Evolutionary conservation across 2,329 filamentous ascomycete species (phyloP), one percentile per base, ranked within the genome.

Genomic region (Huntiella decipiens): DNA sequence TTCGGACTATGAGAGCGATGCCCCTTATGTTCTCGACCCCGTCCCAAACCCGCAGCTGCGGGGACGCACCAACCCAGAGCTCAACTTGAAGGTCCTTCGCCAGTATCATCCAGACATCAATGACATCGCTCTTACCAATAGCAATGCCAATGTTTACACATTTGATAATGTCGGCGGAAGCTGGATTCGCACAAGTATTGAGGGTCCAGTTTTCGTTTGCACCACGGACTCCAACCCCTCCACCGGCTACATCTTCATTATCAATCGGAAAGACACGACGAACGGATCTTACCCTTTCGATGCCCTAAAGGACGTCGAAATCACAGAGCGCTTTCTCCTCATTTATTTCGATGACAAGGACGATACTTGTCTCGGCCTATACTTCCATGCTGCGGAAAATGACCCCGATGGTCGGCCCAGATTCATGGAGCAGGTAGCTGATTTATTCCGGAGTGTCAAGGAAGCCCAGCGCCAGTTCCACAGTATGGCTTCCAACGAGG

Each of bases 151-250:
- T 33, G 72, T 95, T 53, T 96, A 95, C 66, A 73, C 72, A 41
- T 91, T 92, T 64, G 74, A 70, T 51, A 67, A 74, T 40, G 62
- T 68, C 4, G 69, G 74, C 2, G 66, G 72, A 44, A 63, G 67
- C 50, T 96, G 91, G 91, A 82, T 91, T 58, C 93, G 92, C 66
- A 74, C 73, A 39, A 82, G 79, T 47, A 72, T 87, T 8, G 87
- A 94, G 61, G 91, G 91, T 35, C 82, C 84, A 10, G 66, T 96
- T 52, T 98, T 96, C 60, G 74, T 96, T 4, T 47, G 48, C 42
- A 28, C 15, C 4, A 38, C 46, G 5, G 42, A 43, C 4, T 19
- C 31, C 5, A 34, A n/a, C n/a, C 42, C 41, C 15, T n/a, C 41
- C 6, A 39, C 37, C 16, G 42, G 45, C 53, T 75, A 75, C 62